Evolutionary conservation across 495 filamentous ascomycete genomes (phyloP).

Genomic region (Diplogelasinospora grovesii): DNA sequence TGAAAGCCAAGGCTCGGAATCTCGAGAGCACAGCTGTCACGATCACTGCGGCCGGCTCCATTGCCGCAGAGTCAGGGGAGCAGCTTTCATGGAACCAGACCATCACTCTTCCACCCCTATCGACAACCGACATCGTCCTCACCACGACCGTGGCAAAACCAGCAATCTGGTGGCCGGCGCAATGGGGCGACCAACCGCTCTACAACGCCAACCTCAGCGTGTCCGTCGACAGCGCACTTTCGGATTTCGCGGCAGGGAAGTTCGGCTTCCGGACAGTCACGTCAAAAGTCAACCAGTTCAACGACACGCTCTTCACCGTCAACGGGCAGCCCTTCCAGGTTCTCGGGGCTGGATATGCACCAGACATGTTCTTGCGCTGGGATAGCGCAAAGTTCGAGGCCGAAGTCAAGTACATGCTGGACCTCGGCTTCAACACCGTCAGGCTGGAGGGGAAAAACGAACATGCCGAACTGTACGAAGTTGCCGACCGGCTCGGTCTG

Average conservation of each 20-base stretch:
- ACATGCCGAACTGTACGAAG: conserved; percentile 51
- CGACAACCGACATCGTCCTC: conserved; percentile 33
- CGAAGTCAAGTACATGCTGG: conserved; percentile 46
- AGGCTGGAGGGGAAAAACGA: conserved; percentile 61
- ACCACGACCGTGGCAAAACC: conserved; percentile 30
- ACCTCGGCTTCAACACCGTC: conserved; percentile 57
- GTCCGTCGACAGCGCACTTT: conserved; percentile 28
- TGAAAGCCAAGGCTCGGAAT: conserved; percentile 47
- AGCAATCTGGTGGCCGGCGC: conserved; percentile 43
- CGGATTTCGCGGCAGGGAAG: conserved; percentile 31
- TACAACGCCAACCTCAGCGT: conserved; percentile 35
- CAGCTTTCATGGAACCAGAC: conserved; percentile 19
- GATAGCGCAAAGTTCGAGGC: conserved; percentile 33
- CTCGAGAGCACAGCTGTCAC: conserved; percentile 31
- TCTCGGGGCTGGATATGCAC: conserved; percentile 52
- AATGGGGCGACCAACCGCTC: conserved; percentile 43
- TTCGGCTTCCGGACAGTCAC: conserved; percentile 55
- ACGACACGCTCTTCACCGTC: conserved; percentile 50
- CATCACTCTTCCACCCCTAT: conserved; percentile 31
- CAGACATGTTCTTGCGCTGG: conserved; percentile 58
- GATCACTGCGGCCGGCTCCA: conserved; percentile 31
- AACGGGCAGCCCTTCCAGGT: conserved; percentile 55
- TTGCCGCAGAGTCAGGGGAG: conserved; percentile 24
- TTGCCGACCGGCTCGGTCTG: conserved; percentile 52
- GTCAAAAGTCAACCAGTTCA: conserved; percentile 41